phyloP scores from a whole-genome alignment of 1,284 basidiomycete genomes.

The Papiliotrema fonsecae region DNA sequence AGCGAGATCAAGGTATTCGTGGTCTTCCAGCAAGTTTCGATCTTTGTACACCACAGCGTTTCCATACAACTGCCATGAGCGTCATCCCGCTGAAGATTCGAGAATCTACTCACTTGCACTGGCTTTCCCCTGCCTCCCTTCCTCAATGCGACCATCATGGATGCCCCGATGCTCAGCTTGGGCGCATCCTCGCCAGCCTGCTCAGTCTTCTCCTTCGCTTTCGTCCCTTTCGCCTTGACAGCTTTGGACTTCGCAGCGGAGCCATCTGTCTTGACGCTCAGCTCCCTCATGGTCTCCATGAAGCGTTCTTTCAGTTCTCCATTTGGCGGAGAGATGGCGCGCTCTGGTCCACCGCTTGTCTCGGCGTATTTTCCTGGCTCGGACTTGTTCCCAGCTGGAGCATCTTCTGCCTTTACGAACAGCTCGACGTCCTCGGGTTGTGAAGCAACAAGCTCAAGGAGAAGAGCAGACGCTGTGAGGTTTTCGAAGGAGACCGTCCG shows the following conservation, averaged over 20 bases:
- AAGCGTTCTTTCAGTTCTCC: conserved; percentile 50
- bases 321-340: conserved; percentile 16
- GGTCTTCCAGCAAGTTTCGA: conserved; percentile 44
- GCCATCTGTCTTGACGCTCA: conserved; percentile 25
- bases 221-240: conserved; percentile 12
- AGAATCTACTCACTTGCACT: conserved; percentile 33
- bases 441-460: conserved; percentile 50
- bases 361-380: conserved; percentile 12
- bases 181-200: conserved; percentile 19
- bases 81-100: no score
- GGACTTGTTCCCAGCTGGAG: conserved; percentile 4
- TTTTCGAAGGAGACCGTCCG: conserved; percentile 52
- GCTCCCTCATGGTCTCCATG: conserved; percentile 50
- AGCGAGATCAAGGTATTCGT: conserved; percentile 52
- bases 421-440: conserved; percentile 52
- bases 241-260: conserved; percentile 14
- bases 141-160: conserved; percentile 46
- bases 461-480: conserved; percentile 39
- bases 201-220: conserved; percentile 6
- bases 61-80: conserved; percentile 40
- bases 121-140: conserved; percentile 50
- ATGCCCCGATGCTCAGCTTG: conserved; percentile 27
- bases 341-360: neutral
- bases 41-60: conserved; percentile 51
- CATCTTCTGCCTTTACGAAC: conserved; percentile 45